These are phyloP conservation scores for Lactarius akahatsu DNA, from an alignment of 768 basidiomycete species.

Conservation along the genomic window DNA sequence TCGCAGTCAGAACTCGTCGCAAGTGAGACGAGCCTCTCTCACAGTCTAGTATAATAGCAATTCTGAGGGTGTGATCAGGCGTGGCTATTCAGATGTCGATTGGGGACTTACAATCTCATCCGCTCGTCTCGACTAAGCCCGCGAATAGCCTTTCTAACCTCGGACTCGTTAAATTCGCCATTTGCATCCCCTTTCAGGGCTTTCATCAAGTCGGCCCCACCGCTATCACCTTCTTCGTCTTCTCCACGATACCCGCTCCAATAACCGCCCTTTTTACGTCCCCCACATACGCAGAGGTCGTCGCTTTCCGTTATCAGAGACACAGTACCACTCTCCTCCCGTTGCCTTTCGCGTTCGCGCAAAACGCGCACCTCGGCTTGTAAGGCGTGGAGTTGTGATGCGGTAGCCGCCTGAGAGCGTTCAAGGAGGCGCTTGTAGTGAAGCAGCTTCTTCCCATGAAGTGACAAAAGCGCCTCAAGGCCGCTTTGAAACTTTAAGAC, in stretches of 20 bases:
- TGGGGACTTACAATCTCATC: slow-evolving; percentile 64
- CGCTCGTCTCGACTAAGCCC: slow-evolving; percentile 63
- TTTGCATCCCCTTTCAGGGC: slow-evolving; percentile 48
- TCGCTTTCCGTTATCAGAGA: slow-evolving; percentile 30
- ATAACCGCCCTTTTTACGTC: slow-evolving; percentile 60
- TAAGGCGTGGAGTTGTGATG: slow-evolving; percentile 80
- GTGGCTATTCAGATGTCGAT: slow-evolving; percentile 17
- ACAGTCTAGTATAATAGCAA: slow-evolving; percentile 64
- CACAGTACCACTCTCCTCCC: slow-evolving; percentile 31
- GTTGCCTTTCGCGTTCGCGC: slow-evolving; percentile 43
- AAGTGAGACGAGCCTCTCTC: slow-evolving; percentile 29
- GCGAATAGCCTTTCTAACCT: slow-evolving; percentile 63
- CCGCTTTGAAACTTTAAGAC: slow-evolving; percentile 44
- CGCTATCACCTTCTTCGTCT: slow-evolving; percentile 47
- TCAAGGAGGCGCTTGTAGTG: slow-evolving; percentile 80
- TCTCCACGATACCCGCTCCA: slow-evolving; percentile 67
- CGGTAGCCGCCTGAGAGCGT: slow-evolving; percentile 72
- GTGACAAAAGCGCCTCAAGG: slow-evolving; percentile 41
- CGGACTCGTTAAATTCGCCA: slow-evolving; percentile 68
- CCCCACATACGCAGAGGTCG: slow-evolving; percentile 54
- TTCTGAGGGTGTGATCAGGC: slow-evolving; percentile 38
- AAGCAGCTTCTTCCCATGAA: slow-evolving; percentile 57
- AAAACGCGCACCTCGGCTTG: slow-evolving; percentile 77
- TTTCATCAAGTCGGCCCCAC: slow-evolving; percentile 48
- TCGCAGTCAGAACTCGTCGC: slow-evolving; percentile 19